Base-by-base conservation (phyloP, 2,329 filamentous ascomycete genomes). In the Xenoacremonium recifei region DNA sequence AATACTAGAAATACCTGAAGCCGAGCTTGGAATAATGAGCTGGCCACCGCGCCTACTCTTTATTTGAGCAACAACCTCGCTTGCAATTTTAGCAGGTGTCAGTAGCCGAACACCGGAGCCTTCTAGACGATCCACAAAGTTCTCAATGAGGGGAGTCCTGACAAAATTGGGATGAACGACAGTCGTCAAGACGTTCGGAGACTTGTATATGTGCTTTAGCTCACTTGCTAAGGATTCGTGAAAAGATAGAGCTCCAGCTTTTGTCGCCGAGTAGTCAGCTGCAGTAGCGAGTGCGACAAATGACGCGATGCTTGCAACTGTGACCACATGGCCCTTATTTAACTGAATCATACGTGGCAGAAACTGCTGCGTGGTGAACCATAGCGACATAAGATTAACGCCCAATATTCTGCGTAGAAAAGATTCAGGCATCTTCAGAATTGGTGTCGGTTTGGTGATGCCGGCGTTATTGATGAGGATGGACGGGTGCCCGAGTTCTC, bases 321-420 rank as follows among this genome's bases (percentile, higher is more conserved):
- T 86, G 20, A 87, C 80, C 21, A 87, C 64, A 70, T 84, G 84
- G 38, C 84, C 83, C 64, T 87, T 82, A 64, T 85, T 79, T 5
- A 53, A 53, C 13, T 62, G 55, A 34, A 82, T 63, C 73, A 87
- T 83, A 44, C 62, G 54, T 0, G 84, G 83, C 2, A 87, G 64
- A 62, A 87, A 86, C 48, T 82, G 75, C 52, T 78, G 73, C 1
- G 72, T 65, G 5, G 80, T 69, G 65, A 72, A 79, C 66, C 78
- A 85, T 65, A 85, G 82, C 0, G 79, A 67, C 7, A 86, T 60
- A 1, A 77, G 69, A 63, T 87, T 87, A 48, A 87, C 78, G 40
- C 79, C 76, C 59, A 86, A 85, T 13, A 37, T 40, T 11, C 30
- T 33, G 13, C 18, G 41, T 17, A 49, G 6, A 4, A 45, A 33